Evolutionary conservation across 2,329 filamentous ascomycete species (phyloP), one percentile per base, ranked within the genome.

Genomic region (Apiospora hydei): DNA sequence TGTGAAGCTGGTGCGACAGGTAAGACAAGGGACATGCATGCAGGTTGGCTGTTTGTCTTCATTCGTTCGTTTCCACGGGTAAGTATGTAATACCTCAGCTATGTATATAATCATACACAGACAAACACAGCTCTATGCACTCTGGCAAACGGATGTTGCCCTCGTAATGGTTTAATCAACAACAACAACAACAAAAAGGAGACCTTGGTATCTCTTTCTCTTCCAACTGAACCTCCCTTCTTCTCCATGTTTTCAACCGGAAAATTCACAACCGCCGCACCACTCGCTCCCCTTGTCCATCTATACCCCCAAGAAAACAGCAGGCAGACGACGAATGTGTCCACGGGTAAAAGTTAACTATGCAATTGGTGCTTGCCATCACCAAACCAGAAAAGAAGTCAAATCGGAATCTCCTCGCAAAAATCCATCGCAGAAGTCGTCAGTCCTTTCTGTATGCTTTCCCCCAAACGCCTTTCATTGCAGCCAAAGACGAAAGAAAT

Each of bases 401-500:
- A 41, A 64, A 41, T 64, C 57, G 34, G 41, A 64, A 41, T 21
- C 46, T 49, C 34, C 21, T 41, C 57, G 34, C 57, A 41, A n/a
- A 64, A 38, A 24, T 41, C 34, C 30, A 64, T 64, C 34, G 57
- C 57, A 64, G 57, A 64, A 64, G 18, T 64, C 57, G 34, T 41
- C 21, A 64, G 57, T 24, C 16, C 53, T 61, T 61, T 34, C 34
- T 41, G 57, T 41, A 64, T 64, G 57, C 57, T 41, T 11, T 18
- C 57, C 34, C 57, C 57, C 18, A 38, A 64, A 64, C 57, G 34
- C 57, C 57, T n/a, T 41, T 64, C 57, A 41, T 64, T 64, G 57
- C 57, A 64, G 18, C 57, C 57, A 41, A 64, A 41, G 34, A n/a
- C 8, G 21, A 41, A 51, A 4, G n/a, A 51, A 64, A 64, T 38